Evolutionary conservation across 495 filamentous ascomycete species (phyloP).

Genomic region (Thozetella sp.): DNA sequence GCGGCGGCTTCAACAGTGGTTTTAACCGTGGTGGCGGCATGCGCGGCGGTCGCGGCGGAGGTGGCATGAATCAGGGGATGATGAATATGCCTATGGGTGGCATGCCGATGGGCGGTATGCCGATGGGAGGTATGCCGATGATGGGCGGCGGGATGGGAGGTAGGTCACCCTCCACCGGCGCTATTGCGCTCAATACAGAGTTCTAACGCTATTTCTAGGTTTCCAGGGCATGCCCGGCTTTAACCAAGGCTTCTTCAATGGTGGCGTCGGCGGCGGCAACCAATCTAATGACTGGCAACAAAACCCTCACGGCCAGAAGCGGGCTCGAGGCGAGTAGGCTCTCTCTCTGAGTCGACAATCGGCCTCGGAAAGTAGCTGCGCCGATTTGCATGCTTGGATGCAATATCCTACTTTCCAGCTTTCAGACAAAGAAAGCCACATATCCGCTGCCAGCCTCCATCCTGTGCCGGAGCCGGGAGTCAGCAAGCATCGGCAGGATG

Average conservation of each 20-base stretch:
- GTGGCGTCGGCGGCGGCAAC: constrained; percentile 39
- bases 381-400: too few species aligned
- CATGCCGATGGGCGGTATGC: constrained; percentile 30
- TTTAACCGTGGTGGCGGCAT: constrained; percentile 74
- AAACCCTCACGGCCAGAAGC: constrained; percentile 86
- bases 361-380: background rate
- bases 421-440: too few species aligned
- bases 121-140: constrained; percentile 10
- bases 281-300: constrained; percentile 55
- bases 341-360: background rate
- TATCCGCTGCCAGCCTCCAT: too few species aligned
- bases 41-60: constrained; percentile 71
- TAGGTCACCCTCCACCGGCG: constrained; percentile 30
- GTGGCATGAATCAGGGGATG: constrained; percentile 24
- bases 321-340: constrained; percentile 55
- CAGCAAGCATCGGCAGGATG: too few species aligned
- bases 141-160: constrained; percentile 23
- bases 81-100: constrained; percentile 22
- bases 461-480: too few species aligned
- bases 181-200: constrained; percentile 13
- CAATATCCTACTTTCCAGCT: too few species aligned
- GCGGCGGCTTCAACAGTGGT: constrained; percentile 68
- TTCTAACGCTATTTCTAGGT: constrained; percentile 34
- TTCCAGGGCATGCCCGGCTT: constrained; percentile 74
- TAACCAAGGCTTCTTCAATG: constrained; percentile 77